Base-by-base conservation (phyloP, 1,284 basidiomycete species). In the Mycosarcoma maydis region DNA sequence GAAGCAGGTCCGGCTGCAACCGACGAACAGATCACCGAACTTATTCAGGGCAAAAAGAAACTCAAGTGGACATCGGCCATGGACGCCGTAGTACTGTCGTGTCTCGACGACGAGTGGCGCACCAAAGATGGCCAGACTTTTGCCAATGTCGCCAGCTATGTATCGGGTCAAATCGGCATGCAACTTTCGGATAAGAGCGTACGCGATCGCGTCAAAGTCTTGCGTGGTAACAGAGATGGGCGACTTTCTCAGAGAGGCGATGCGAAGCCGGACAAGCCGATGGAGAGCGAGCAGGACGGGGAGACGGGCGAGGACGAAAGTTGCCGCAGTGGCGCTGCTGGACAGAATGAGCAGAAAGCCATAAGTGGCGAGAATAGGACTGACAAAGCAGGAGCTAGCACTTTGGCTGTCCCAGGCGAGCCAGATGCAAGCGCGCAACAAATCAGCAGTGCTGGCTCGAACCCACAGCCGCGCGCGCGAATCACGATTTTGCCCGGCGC, bases 401-500 rank as follows among this genome's bases (percentile, higher is more conserved):
- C 46, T 17, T 37, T 37, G 16, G 7, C 19, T 16, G 29, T 4
- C 3, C 1, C 13, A 4, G 9, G 13, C 3, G 14, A 22, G 27
- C 37, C 36, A 22, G 9, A 30, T 6, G 7, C 37, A 11, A 48
- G 27, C 37, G 8, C 17, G 23, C 16, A 30, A 16, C 27, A 20
- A 8, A 19, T 5, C 29, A 8, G 6, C 19, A 8, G 6, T 36
- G 8, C 27, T 10, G 7, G 6, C 9, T 16, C 48, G 7, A 29
- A 44, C 20, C 19, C 42, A 3, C 19, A 20, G 16, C 2, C 46
- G 13, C 53, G 50, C 6, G 7, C 45, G 8, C 54, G 61, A 4
- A 65, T 51, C 11, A 26, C 51, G 3, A 50, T 65, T n/a, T 8
- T 58, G 5, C 61, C 61, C 9, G 61, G 61, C 30, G 46, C 37